Evolutionary conservation across 208 protist genomes (phyloP), one percentile per base, ranked within the genome.

Genomic region (Leishmania tropica): DNA sequence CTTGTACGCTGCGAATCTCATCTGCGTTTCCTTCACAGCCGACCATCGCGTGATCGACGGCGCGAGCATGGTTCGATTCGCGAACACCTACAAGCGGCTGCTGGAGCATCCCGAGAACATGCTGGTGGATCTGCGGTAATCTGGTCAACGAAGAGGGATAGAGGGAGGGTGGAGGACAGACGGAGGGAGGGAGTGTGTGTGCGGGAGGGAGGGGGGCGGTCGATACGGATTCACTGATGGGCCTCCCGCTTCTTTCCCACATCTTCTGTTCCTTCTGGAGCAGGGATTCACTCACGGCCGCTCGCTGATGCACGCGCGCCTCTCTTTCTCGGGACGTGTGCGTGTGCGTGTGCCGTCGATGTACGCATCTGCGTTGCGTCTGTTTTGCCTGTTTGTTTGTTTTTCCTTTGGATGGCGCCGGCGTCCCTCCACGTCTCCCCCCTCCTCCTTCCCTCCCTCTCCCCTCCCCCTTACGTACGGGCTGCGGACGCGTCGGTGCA

Each of bases 11-110:
- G 85, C 83, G 28, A 88, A 96, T 58, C 81, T 97, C 48, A 80
- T 98, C 54, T 84, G 86, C 65, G 73, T 98, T 28, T 92, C 86
- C 47, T 99, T 96, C 90, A 94, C 93, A 6, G 98, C 96, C 11
- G 98, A 99, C 87, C 98, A 99, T 85, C 94, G 98, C 58, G 93
- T 99, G 7, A 93, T 99, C 76, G 98, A 99, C 86, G 98, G 98
- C 21, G 98, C 98, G n/a, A 98, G 96, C 1, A 94, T 99, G 85
- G 97, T 99, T n/a, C 92, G 95, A 53, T 99, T 99, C 81, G 93
- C 92, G 24, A 99, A 98, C 78, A 70, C 85, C n/a, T 94, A 93
- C 81, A 98, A 98, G 83, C 37, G 53, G 31, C 94, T 95, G 79
- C 84, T 99, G 24, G 97, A 99, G 85, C 86, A 92, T 53, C 98